Evolutionary conservation across 495 filamentous ascomycete species (phyloP).

Genomic region (Immersiella caudata): DNA sequence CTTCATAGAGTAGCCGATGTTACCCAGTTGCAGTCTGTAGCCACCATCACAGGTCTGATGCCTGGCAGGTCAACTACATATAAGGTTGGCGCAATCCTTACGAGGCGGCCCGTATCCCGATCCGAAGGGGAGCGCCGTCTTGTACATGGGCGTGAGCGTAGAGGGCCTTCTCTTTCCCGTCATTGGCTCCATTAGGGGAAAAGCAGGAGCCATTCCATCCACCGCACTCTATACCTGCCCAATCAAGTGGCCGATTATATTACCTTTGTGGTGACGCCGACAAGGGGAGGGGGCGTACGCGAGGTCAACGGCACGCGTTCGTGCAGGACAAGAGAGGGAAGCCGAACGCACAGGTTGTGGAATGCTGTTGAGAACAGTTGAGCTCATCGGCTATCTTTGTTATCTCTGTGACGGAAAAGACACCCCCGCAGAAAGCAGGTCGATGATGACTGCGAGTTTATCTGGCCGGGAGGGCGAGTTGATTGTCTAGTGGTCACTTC

Average conservation of each 20-base stretch:
- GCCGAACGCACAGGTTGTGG: slow-evolving; percentile 7
- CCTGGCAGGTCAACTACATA: neutral
- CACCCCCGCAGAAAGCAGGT: slow-evolving; percentile 4
- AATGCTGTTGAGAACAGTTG: slow-evolving; percentile 23
- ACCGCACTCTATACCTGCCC: neutral
- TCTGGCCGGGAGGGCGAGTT: neutral
- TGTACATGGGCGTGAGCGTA: neutral
- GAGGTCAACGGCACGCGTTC: neutral
- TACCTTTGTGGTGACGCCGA: neutral
- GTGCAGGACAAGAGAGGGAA: slow-evolving; percentile 1
- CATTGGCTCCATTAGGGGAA: neutral
- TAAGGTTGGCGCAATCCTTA: neutral
- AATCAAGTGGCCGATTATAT: neutral
- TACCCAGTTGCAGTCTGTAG: neutral
- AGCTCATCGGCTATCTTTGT: neutral
- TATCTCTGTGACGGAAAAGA: neutral
- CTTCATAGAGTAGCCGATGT: too few species aligned
- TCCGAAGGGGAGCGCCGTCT: neutral
- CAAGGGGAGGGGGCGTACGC: neutral
- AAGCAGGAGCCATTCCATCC: neutral
- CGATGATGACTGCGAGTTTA: neutral
- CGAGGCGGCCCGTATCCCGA: neutral
- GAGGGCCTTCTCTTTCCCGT: neutral
- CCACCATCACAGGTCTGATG: neutral
- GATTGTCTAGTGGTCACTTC: neutral